phyloP scores from a whole-genome alignment of 2,329 filamentous ascomycete species.

The Calycina herbarum region DNA sequence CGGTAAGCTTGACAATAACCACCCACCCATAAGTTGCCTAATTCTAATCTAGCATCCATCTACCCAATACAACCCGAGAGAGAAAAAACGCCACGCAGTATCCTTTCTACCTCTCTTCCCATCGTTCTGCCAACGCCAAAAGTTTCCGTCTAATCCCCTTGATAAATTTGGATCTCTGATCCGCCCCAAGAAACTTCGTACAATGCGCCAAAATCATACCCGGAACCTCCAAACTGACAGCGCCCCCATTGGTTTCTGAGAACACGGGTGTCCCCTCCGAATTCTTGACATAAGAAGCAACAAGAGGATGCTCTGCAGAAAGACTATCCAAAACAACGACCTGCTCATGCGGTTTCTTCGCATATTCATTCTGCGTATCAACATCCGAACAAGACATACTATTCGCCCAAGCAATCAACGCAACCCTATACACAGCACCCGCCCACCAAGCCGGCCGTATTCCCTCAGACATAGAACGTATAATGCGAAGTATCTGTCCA shows the following conservation, averaged over 20 bases:
- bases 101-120: neutral
- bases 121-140: conserved; percentile 1
- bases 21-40: neutral
- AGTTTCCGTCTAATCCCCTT: neutral
- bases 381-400: neutral
- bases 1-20: neutral
- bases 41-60: neutral
- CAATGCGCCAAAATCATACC: conserved; percentile 1
- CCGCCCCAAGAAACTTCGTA: neutral
- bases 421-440: neutral
- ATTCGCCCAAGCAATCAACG: neutral
- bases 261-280: neutral
- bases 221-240: neutral
- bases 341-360: neutral
- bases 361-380: neutral
- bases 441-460: neutral
- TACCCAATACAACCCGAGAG: neutral
- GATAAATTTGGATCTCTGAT: neutral
- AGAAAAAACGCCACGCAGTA: neutral
- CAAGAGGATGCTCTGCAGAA: neutral
- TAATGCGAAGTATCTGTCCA: neutral
- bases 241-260: neutral
- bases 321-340: neutral
- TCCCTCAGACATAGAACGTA: neutral
- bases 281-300: neutral